Evolutionary conservation across 2,329 filamentous ascomycete genomes (phyloP), one percentile per base, ranked within the genome.

Genomic region (Botrytis pseudocinerea): DNA sequence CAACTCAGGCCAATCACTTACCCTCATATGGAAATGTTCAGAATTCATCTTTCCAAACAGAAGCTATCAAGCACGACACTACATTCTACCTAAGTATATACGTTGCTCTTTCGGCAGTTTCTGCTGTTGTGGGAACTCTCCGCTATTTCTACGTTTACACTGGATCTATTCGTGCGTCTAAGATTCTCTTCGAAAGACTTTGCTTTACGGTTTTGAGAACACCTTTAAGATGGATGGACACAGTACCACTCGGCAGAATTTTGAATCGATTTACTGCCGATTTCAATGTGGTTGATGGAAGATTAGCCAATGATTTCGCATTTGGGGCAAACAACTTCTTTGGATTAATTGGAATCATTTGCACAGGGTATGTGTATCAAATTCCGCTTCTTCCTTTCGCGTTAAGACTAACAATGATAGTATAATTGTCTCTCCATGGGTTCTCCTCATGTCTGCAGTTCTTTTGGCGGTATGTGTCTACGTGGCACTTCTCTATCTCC

Each of bases 261-360:
- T 84, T 95, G 32, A 95, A 95, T 82, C 87, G 93, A 2, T 93
- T 95, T 80, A 93, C 92, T 0, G 85, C 91, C 4, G 93, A 95
- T 81, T 94, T 95, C 81, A 89, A 91, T 77, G 86, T 90, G 59
- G 87, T 95, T 66, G 93, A 95, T 82, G 90, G 87, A 10, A 85
- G 88, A 51, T 83, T 94, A 68, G 88, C 90, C 10, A 87, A 87
- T 76, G 88, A 92, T 69, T 81, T 93, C 75, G 86, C 85, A 8
- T 89, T 90, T 76, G 86, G 89, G 46, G 82, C 88, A 35, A 87
- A 87, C 77, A 87, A 89, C n/a, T 77, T 88, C 18, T 83, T 95
- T 57, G 85, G 87, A 10, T 83, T 94, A 1, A 72, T 91, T 10
- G 90, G 90, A 1, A 88, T 94, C 20, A 86, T 93, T 65, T 83